Evolutionary conservation across 148 eudicot genomes (phyloP).

Genomic region (Cornus florida): DNA sequence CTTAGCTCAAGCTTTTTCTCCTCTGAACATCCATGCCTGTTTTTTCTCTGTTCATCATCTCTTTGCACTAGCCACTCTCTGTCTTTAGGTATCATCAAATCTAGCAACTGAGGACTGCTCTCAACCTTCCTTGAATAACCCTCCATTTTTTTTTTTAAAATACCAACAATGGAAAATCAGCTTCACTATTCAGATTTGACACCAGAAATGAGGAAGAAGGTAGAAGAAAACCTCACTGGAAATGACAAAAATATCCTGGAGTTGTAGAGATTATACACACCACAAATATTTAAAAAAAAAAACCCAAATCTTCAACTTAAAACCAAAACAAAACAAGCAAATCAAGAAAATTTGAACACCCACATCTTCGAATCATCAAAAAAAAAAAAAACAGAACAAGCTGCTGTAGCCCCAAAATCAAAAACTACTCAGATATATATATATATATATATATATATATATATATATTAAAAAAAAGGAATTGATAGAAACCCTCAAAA

Average conservation of each 20-base stretch:
- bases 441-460: too few species aligned
- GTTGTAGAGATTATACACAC: too few species aligned
- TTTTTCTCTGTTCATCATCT: conserved; percentile 12
- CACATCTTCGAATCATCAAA: conserved; percentile 37
- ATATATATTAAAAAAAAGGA: too few species aligned
- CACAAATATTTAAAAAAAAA: not conserved
- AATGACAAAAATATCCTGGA: not conserved
- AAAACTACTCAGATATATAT: conserved; percentile 7
- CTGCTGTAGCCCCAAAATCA: conserved; percentile 5
- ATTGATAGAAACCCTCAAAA: not conserved
- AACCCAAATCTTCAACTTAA: not conserved
- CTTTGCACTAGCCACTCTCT: conserved; percentile 23
- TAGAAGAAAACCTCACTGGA: not conserved
- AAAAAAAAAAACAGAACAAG: not conserved
- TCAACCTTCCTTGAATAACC: conserved; percentile 22
- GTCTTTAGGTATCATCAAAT: conserved; percentile 40
- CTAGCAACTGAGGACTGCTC: conserved; percentile 39
- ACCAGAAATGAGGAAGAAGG: not conserved
- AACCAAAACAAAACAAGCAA: not conserved
- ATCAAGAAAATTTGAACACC: conserved; percentile 18
- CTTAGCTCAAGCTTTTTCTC: conserved; percentile 72
- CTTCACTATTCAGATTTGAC: not conserved
- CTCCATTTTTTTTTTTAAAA: conserved; percentile 11
- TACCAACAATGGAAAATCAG: not conserved
- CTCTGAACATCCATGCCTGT: conserved; percentile 34